A percentile compares a stretch with the other conserved stretches of the same genome.
phyloP scores from a whole-genome alignment of 805 yeast species.

The Saccharomycopsis javanensis region DNA sequence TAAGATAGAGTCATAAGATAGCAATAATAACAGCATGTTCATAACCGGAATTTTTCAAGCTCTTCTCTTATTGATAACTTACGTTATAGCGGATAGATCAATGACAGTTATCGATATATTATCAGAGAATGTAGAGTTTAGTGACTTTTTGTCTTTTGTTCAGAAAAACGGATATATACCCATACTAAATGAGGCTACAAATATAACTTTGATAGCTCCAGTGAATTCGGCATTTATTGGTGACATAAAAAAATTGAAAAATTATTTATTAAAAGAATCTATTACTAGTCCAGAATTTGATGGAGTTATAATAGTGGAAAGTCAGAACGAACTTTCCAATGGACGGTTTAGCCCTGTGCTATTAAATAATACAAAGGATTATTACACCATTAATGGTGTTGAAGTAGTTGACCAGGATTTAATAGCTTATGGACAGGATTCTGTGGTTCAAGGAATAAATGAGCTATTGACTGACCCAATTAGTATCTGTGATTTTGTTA shows the following conservation, averaged over 20 bases:
- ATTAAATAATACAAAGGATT: constrained; percentile 14
- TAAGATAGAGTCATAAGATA: too few relatives aligned
- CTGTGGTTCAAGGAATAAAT: constrained; percentile 59
- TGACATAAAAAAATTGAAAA: constrained; percentile 25
- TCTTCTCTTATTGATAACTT: neutral
- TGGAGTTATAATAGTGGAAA: constrained; percentile 25
- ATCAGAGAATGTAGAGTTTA: constrained; percentile 58
- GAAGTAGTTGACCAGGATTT: constrained; percentile 50
- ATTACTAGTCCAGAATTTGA: constrained; percentile 24
- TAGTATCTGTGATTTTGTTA: constrained; percentile 20
- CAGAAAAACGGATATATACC: constrained; percentile 60
- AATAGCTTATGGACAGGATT: constrained; percentile 50
- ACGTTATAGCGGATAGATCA: neutral
- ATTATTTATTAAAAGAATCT: constrained; percentile 30
- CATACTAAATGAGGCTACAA: constrained; percentile 43
- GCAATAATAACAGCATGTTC: neutral
- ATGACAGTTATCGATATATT: constrained; percentile 55
- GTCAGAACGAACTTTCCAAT: constrained; percentile 17
- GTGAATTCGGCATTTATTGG: constrained; percentile 61
- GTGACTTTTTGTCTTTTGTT: constrained; percentile 48
- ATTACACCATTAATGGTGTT: constrained; percentile 30
- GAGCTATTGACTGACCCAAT: constrained; percentile 34
- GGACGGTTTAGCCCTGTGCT: constrained; percentile 27
- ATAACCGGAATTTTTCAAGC: neutral
- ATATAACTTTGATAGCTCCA: constrained; percentile 74